Evolutionary conservation across 805 yeast species (phyloP).

Genomic region (Kluyveromyces wickerhamii): DNA sequence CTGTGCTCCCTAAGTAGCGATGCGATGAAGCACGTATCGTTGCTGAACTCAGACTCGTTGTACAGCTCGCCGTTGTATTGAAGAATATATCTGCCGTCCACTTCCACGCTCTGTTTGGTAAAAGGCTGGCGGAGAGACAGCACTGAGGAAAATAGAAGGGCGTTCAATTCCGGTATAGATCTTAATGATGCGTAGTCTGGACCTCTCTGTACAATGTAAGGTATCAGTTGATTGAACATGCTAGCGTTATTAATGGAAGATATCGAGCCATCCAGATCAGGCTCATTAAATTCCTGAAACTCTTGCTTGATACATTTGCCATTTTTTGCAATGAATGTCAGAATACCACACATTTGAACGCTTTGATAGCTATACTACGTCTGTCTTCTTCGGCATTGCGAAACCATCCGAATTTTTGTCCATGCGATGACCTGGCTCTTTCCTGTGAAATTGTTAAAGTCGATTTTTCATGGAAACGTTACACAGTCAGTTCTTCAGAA

Average conservation of each 20-base stretch:
- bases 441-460: no score
- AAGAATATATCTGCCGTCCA: constrained; percentile 34
- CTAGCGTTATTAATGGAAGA: constrained; percentile 2
- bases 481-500: no score
- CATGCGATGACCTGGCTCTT: no score
- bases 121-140: constrained; percentile 75
- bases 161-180: constrained; percentile 8
- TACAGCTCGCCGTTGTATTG: constrained; percentile 93
- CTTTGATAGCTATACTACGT: no score
- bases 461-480: no score
- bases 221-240: constrained; percentile 32
- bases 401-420: no score
- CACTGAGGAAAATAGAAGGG: constrained; percentile 56
- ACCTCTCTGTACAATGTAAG: constrained; percentile 51
- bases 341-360: constrained; percentile 49
- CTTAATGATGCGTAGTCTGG: constrained; percentile 44
- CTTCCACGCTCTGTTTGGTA: constrained; percentile 58
- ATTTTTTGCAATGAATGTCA: constrained; percentile 28
- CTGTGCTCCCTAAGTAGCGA: constrained; percentile 27
- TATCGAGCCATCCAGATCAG: neutral
- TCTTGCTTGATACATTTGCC: constrained; percentile 8
- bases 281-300: constrained; percentile 15
- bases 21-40: constrained; percentile 58
- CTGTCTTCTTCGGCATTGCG: no score
- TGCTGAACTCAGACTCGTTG: constrained; percentile 44